phyloP scores from a whole-genome alignment of 352 stramenopile species.

The Phytopythium ostracodes region DNA sequence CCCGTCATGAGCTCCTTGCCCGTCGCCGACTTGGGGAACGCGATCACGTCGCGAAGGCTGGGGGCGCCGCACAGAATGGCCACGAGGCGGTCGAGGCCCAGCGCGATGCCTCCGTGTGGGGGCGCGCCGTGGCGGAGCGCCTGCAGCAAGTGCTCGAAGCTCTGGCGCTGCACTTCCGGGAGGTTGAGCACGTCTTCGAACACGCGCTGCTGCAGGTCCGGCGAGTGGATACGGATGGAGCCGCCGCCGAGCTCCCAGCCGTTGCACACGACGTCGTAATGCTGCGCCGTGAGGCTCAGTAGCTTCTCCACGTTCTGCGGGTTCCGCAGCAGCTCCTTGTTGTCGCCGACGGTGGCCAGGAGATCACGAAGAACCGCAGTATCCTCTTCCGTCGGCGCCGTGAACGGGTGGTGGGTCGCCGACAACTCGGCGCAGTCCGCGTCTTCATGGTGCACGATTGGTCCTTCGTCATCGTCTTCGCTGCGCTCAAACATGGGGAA shows the following conservation, averaged over 20 bases:
- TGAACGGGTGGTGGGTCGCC: constrained; percentile 87
- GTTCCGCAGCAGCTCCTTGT: constrained; percentile 45
- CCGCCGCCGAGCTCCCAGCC: constrained; percentile 85
- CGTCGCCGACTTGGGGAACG: constrained; percentile 88
- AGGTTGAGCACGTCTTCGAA: constrained; percentile 80
- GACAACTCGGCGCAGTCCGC: constrained; percentile 43
- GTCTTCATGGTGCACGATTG: constrained; percentile 16
- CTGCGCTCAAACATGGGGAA: constrained; percentile 87
- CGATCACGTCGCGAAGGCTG: constrained; percentile 86
- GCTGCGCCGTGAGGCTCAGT: constrained; percentile 61
- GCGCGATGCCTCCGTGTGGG: constrained; percentile 79
- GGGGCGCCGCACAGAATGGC: constrained; percentile 75
- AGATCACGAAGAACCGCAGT: constrained; percentile 41
- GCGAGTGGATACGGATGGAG: constrained; percentile 82
- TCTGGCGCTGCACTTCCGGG: constrained; percentile 57
- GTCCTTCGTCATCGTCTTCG: constrained; percentile 38
- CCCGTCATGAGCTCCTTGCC: constrained; percentile 88
- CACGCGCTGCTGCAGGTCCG: constrained; percentile 64
- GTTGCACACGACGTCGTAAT: constrained; percentile 89
- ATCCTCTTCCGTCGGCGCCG: constrained; percentile 52
- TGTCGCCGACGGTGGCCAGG: constrained; percentile 15
- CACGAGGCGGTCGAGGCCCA: constrained; percentile 84
- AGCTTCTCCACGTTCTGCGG: constrained; percentile 47
- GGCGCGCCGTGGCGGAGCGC: constrained; percentile 74
- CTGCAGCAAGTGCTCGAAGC: constrained; percentile 82